A percentile compares a stretch with the other conserved stretches of the same genome.
These are phyloP conservation scores for Dicorynia guianensis DNA, from an alignment of 306 rosid species.

Conservation along the genomic window DNA sequence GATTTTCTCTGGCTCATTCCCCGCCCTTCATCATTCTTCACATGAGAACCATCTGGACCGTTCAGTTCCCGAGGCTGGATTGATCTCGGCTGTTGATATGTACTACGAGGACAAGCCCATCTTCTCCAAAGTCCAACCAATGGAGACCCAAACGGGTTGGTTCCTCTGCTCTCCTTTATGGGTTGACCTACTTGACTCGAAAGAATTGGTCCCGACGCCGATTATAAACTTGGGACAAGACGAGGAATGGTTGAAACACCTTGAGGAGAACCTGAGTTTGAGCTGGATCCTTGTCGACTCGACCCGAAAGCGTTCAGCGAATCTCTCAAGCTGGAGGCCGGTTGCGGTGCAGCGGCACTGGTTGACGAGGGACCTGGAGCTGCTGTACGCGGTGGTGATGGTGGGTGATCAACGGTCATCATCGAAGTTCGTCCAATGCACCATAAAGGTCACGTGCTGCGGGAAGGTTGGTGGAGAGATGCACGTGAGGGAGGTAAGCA, in stretches of 20 bases:
- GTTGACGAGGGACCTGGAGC: constrained; percentile 75
- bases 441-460: constrained; percentile 65
- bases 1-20: constrained; percentile 73
- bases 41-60: background rate
- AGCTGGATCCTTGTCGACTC: constrained; percentile 85
- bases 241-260: constrained; percentile 47
- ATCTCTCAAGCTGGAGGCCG: constrained; percentile 69
- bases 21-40: constrained; percentile 49
- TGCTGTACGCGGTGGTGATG: constrained; percentile 58
- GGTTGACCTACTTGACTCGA: constrained; percentile 60
- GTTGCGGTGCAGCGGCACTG: constrained; percentile 73
- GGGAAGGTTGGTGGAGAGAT: constrained; percentile 61
- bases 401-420: constrained; percentile 20
- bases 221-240: constrained; percentile 39
- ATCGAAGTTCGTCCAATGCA: constrained; percentile 60
- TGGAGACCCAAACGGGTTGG: constrained; percentile 51
- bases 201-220: constrained; percentile 60
- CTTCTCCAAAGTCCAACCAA: constrained; percentile 59
- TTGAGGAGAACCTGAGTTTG: constrained; percentile 61
- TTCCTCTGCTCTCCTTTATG: constrained; percentile 62
- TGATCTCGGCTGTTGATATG: constrained; percentile 79
- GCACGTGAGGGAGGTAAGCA: constrained; percentile 72
- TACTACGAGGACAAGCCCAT: constrained; percentile 54
- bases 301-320: constrained; percentile 54
- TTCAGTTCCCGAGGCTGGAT: constrained; percentile 32